These are phyloP conservation scores for Omphalea diandra DNA, from an alignment of 441 rosid species.

Conservation along the genomic window DNA sequence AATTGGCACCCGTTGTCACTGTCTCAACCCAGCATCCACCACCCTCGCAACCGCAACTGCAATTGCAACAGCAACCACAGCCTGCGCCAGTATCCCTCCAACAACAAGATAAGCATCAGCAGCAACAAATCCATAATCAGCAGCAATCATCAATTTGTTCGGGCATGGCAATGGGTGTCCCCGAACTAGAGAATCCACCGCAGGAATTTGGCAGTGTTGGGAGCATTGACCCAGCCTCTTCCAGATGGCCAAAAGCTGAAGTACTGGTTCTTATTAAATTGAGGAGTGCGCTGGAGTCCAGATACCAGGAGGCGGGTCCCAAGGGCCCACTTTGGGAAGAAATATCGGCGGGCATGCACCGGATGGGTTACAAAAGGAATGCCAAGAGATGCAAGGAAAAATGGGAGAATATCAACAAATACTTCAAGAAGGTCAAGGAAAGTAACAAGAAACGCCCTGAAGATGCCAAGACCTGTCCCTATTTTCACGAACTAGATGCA, in stretches of 20 bases:
- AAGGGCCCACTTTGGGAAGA: conserved; percentile 85
- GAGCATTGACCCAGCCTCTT: conserved; percentile 45
- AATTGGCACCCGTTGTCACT: too few species aligned
- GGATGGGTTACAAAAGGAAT: conserved; percentile 59
- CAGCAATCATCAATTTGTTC: conserved; percentile 22
- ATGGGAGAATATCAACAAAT: conserved; percentile 88
- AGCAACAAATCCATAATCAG: conserved; percentile 26
- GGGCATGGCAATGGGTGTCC: conserved; percentile 34
- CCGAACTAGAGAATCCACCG: conserved; percentile 43
- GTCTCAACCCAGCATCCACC: conserved; percentile 22
- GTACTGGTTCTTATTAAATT: conserved; percentile 69
- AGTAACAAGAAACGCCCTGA: conserved; percentile 68
- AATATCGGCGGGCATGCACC: conserved; percentile 54
- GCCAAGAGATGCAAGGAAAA: conserved; percentile 78
- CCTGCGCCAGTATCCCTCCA: too few species aligned
- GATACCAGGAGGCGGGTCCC: conserved; percentile 63
- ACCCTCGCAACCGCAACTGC: too few species aligned
- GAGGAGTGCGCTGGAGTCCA: conserved; percentile 61
- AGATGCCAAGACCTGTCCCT: conserved; percentile 81
- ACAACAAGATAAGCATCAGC: too few species aligned
- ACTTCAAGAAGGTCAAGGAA: conserved; percentile 81
- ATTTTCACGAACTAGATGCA: conserved; percentile 68
- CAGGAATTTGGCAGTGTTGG: conserved; percentile 33
- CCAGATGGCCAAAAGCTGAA: conserved; percentile 78
- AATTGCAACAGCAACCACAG: too few species aligned